A percentile compares a stretch with the other conserved stretches of the same genome.
Conservation (phyloP, 2,329 filamentous ascomycete species). For the Monilinia fructicola region DNA sequence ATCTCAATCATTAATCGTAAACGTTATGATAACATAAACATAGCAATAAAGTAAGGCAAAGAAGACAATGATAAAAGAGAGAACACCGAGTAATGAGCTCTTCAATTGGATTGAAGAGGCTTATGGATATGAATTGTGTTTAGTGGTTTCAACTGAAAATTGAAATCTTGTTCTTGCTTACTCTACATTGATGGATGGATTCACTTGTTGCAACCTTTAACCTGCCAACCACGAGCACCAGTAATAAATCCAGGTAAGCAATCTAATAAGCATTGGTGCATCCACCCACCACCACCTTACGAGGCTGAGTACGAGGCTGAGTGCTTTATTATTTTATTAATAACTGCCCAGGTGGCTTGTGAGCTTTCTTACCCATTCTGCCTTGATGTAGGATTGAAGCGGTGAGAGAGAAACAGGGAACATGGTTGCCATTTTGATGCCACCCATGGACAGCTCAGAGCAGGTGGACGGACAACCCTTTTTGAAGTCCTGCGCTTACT, state of each 20-base stretch:
- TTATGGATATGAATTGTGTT: conserved; percentile 12
- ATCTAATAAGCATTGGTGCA: too few species aligned
- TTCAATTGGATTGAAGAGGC: conserved; percentile 12
- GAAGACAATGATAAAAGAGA: background rate
- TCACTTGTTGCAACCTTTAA: background rate
- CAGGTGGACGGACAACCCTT: conserved; percentile 7
- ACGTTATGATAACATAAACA: conserved; percentile 14
- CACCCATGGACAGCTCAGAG: conserved; percentile 14
- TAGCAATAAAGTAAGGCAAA: background rate
- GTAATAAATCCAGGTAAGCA: too few species aligned
- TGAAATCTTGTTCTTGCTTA: conserved; percentile 2
- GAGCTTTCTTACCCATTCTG: too few species aligned
- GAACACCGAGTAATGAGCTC: background rate
- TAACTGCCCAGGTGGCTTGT: background rate
- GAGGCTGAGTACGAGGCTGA: conserved; percentile 23
- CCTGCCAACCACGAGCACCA: background rate
- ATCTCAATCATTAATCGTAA: conserved; percentile 19
- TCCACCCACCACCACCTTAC: background rate
- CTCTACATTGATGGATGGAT: background rate
- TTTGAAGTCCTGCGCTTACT: too few species aligned
- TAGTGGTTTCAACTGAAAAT: conserved; percentile 8
- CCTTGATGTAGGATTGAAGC: conserved; percentile 6
- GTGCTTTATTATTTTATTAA: conserved; percentile 14
- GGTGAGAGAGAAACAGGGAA: conserved; percentile 1
- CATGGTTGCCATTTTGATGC: too few species aligned